Base-by-base conservation (phyloP, 768 basidiomycete species). In the Hygrophorus russula region DNA sequence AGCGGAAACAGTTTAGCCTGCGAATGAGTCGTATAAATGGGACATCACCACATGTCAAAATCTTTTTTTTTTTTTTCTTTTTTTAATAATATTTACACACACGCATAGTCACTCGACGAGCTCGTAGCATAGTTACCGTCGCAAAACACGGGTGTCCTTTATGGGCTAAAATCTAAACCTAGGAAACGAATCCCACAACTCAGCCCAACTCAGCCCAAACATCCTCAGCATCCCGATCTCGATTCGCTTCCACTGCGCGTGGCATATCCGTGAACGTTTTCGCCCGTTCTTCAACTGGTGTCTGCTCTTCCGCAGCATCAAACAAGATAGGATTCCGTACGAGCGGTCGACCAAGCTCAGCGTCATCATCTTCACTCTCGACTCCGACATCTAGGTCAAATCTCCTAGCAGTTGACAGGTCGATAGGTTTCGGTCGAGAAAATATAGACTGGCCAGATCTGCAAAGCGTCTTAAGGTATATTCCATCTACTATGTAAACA, bases 401-500 rank as follows among this genome's bases (percentile, higher is more conserved):
- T 8, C 82, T 64, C 37, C 82, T 74, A 8, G 81, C 74, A 14
- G 75, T 68, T 41, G 77, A 78, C 51, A 90, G 80, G 56, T 90
- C 87, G 51, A 91, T 91, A 2, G 85, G 86, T 51, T 80, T 90
- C 13, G 87, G 87, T 45, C 78, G 75, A 24, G 87, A 77, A 60
- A 90, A 91, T 59, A 91, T 89, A 2, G 86, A 89, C 55, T 88
- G 86, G 0, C 87, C 87, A 34, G 87, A 90, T 62, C 87, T 90
- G 41, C 30, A 42, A 20, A 10, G 52, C 44, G 36, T 39, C 32
- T 36, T 4, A 42, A 13, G 39, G 13, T 46, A 31, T 15, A n/a
- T n/a, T n/a, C n/a, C n/a, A n/a, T n/a, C n/a, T n/a, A n/a, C n/a
- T n/a, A n/a, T n/a, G n/a, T n/a, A n/a, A n/a, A n/a, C n/a, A n/a